These are phyloP conservation scores for Scheffersomyces illinoinensis DNA, from an alignment of 1,139 yeast species.

Conservation along the genomic window DNA sequence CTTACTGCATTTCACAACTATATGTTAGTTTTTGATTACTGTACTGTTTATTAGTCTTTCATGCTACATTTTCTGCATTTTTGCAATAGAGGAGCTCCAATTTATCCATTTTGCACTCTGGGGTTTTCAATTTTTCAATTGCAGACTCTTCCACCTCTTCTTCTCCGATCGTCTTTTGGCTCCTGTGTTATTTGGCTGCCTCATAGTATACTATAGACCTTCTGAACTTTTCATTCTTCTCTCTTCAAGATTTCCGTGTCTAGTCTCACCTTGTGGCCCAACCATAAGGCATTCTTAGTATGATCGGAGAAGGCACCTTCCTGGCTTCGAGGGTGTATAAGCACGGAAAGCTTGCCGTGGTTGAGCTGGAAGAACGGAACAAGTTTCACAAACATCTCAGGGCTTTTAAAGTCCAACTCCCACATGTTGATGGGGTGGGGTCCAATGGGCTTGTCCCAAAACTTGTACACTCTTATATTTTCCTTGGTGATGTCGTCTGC, in stretches of 20 bases:
- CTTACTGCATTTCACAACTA: no score
- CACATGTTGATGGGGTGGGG: constrained; percentile 56
- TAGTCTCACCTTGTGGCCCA: constrained; percentile 39
- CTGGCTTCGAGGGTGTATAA: constrained; percentile 54
- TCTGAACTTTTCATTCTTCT: neutral
- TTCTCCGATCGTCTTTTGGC: neutral
- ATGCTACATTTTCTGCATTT: neutral
- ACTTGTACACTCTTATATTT: constrained; percentile 42
- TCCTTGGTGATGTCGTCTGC: constrained; percentile 45
- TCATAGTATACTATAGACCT: neutral
- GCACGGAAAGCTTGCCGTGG: constrained; percentile 52
- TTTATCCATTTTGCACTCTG: neutral
- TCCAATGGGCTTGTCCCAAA: constrained; percentile 55
- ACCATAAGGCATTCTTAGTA: constrained; percentile 54
- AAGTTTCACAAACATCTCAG: constrained; percentile 24
- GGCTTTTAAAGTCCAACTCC: constrained; percentile 40
- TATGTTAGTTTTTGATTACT: no score
- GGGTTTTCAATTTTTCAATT: neutral
- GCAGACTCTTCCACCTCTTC: neutral
- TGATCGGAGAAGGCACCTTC: constrained; percentile 48
- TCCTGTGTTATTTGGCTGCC: no score
- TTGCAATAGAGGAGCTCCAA: neutral
- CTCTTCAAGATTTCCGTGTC: constrained; percentile 8
- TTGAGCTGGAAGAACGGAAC: constrained; percentile 46
- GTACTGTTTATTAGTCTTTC: neutral